Base-by-base conservation (phyloP, 2,329 filamentous ascomycete species). In the Septoria linicola region DNA sequence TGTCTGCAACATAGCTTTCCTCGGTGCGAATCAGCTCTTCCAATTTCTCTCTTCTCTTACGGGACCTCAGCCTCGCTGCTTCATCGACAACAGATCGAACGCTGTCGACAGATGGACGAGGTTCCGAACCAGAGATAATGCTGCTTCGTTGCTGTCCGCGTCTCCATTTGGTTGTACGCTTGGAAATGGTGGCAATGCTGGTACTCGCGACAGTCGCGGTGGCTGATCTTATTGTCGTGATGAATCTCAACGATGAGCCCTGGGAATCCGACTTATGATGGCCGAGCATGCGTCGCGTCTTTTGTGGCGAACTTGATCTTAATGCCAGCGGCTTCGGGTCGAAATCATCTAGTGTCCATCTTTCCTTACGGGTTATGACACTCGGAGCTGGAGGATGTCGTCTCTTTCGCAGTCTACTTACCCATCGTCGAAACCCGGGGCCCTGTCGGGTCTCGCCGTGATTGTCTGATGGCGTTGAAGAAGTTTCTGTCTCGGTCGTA, bases 1-100 rank as follows among this genome's bases (percentile, higher is more conserved):
- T 71, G 63, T 96, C 92, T 13, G 85, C 82, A 61, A 97, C 84
- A 67, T 97, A 97, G 63, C 85, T 83, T 66, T 93, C 87, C 69
- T 97, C 93, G 0, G 91, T 95, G 50, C 74, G 80, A 54, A 96
- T 82, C 43, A 97, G 75, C 71, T 97, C 93, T 65, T 93, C 88
- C 30, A 97, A 72, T 32, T 95, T 83, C 55, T 85, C 83, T 11
- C 89, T 82, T 54, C 93, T 82, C 63, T 90, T 87, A 16, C 87
- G 70, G 1, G 89, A 82, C 46, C 91, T 82, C 59, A 84, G 80
- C 35, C 80, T 80, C n/a, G 87, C 84, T 23, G 78, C 83, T 51
- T 85, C 80, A 59, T 96, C 89, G 8, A 84, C 67, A 10, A 73
- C 66, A 13, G 73, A 71, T 10, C 71, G 74, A 14, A 75, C 67